Evolutionary conservation across 2,329 filamentous ascomycete species (phyloP).

Genomic region (Fonsecaea multimorphosa): DNA sequence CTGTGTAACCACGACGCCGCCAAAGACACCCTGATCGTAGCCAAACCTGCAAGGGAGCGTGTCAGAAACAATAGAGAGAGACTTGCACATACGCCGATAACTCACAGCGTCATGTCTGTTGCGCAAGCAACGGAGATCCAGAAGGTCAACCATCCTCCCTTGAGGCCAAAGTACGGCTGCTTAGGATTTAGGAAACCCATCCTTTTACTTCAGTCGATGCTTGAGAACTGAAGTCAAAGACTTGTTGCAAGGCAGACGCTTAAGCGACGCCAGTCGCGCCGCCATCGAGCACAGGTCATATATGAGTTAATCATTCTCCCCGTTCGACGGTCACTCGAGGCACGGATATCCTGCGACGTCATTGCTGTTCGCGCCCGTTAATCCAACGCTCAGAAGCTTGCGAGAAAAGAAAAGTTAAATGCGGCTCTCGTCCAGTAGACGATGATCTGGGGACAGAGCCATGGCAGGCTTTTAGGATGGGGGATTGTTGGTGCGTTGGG

Average conservation of each 20-base stretch:
- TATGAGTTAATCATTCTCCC: neutral
- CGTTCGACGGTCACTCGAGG: neutral
- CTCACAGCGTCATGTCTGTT: constrained; percentile 57
- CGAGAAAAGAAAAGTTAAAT: neutral
- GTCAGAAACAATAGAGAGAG: neutral
- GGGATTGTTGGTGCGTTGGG: neutral
- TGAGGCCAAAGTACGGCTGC: constrained; percentile 59
- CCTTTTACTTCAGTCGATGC: neutral
- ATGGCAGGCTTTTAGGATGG: neutral
- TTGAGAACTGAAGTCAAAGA: neutral
- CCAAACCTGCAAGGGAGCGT: constrained; percentile 31
- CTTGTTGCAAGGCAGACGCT: neutral
- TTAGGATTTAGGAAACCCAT: constrained; percentile 34
- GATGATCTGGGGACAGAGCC: neutral
- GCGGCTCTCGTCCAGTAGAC: neutral
- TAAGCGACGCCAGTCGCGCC: neutral
- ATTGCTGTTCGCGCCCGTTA: neutral
- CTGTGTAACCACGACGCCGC: constrained; percentile 61
- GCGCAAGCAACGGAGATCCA: constrained; percentile 60
- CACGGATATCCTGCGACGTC: neutral
- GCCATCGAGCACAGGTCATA: neutral
- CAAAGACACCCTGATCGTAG: constrained; percentile 59
- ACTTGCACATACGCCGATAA: neutral
- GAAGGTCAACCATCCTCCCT: constrained; percentile 62
- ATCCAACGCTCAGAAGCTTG: neutral